Evolutionary conservation across 1,284 basidiomycete species (phyloP).

Genomic region (Cryptococcus depauperatus): DNA sequence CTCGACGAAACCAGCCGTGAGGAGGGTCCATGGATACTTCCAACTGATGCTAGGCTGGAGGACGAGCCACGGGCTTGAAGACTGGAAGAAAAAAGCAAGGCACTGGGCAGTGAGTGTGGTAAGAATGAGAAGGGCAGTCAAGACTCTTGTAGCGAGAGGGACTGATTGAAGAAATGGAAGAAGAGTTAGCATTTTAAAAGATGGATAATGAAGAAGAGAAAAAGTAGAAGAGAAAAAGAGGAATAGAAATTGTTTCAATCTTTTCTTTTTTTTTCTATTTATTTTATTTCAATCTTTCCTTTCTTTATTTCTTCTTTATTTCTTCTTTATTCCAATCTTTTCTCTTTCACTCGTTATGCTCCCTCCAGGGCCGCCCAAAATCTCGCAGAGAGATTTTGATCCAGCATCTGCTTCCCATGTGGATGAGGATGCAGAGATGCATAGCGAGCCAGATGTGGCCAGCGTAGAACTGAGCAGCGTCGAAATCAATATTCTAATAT

Average conservation of each 20-base stretch:
- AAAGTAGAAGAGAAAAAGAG: neutral
- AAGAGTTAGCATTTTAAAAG: no score
- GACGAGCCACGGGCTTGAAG: conserved; percentile 57
- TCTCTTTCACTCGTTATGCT: conserved; percentile 12
- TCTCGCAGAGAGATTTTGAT: conserved; percentile 22
- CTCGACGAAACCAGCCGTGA: conserved; percentile 82
- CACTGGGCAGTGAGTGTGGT: conserved; percentile 60
- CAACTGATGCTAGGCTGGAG: conserved; percentile 74
- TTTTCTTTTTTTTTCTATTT: neutral
- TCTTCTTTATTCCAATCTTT: no score
- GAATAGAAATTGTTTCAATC: neutral
- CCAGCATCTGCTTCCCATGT: conserved; percentile 5
- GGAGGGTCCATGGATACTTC: conserved; percentile 87
- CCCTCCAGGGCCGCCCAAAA: conserved; percentile 19
- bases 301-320: no score
- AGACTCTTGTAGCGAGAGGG: conserved; percentile 59
- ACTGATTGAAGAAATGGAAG: conserved; percentile 43
- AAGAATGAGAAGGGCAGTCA: conserved; percentile 60
- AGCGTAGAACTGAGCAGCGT: neutral
- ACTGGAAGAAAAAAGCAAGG: conserved; percentile 2
- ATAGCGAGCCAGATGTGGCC: no score
- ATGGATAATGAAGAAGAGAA: no score
- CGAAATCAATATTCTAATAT: conserved; percentile 43
- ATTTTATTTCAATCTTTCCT: no score
- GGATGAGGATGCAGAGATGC: no score